A percentile compares a stretch with the other conserved stretches of the same genome.
These are phyloP conservation scores for Begonia fuchsioides DNA, from an alignment of 306 rosid species.

Conservation along the genomic window DNA sequence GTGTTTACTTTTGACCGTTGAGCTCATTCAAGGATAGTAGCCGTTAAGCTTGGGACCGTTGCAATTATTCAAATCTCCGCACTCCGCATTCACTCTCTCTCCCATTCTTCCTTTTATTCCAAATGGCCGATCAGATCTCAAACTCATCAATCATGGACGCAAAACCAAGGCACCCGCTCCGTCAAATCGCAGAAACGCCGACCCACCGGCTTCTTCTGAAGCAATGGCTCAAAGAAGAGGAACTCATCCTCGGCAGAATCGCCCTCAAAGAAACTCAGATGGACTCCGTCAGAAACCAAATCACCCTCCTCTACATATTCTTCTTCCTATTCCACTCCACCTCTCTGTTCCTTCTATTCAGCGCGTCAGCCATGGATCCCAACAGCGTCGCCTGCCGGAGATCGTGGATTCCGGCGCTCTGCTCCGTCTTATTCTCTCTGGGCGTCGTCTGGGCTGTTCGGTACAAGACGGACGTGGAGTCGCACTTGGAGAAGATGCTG, in stretches of 20 bases:
- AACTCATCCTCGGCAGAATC: conserved; percentile 55
- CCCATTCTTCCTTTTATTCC: background rate
- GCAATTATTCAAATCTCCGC: conserved; percentile 12
- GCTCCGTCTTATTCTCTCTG: conserved; percentile 58
- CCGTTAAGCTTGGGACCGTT: conserved; percentile 83
- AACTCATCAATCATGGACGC: conserved; percentile 54
- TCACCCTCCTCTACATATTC: conserved; percentile 63
- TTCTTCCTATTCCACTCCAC: conserved; percentile 95
- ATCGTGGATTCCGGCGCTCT: conserved; percentile 79
- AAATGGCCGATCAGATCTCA: conserved; percentile 39
- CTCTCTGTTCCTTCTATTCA: conserved; percentile 64
- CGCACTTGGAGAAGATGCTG: conserved; percentile 63
- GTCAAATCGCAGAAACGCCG: conserved; percentile 81
- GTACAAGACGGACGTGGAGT: conserved; percentile 78
- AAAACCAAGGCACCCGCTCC: conserved; percentile 69
- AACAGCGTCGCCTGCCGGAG: conserved; percentile 27
- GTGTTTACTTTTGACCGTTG: too few relatives aligned
- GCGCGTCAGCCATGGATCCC: conserved; percentile 15
- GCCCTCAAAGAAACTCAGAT: conserved; percentile 70
- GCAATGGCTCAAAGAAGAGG: conserved; percentile 95
- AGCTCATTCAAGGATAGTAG: too few relatives aligned
- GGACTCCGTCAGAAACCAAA: conserved; percentile 55
- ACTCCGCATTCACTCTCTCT: background rate
- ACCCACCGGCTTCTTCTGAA: conserved; percentile 92
- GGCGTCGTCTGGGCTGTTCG: conserved; percentile 74